These are phyloP conservation scores for Coemansia sp. DNA, from an alignment of 192 early-diverging fungal species.

Conservation along the genomic window DNA sequence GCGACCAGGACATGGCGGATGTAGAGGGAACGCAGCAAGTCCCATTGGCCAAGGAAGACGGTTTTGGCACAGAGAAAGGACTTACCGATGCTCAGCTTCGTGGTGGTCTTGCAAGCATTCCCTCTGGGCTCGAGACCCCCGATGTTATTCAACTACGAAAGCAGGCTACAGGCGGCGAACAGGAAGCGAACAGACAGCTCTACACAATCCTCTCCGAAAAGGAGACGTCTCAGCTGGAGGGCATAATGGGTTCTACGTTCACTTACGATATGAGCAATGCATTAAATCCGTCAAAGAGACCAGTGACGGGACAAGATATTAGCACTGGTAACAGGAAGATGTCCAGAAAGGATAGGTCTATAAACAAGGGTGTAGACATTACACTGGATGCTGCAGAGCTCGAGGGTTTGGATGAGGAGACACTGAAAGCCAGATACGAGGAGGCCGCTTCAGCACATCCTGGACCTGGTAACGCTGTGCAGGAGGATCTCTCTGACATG, in stretches of 20 bases:
- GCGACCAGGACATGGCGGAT: constrained; percentile 51
- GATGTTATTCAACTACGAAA: constrained; percentile 91
- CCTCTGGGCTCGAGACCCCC: constrained; percentile 78
- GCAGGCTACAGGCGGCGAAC: constrained; percentile 49
- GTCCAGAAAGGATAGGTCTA: constrained; percentile 57
- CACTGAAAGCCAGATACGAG: constrained; percentile 78
- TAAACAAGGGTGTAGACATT: constrained; percentile 72
- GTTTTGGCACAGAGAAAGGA: constrained; percentile 2
- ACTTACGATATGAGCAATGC: constrained; percentile 76
- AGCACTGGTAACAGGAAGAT: not conserved
- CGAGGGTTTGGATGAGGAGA: constrained; percentile 74
- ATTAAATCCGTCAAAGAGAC: constrained; percentile 54
- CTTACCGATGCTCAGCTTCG: constrained; percentile 63
- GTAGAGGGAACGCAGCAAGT: constrained; percentile 19
- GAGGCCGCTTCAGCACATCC: constrained; percentile 52
- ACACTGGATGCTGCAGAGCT: constrained; percentile 90
- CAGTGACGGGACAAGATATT: constrained; percentile 4
- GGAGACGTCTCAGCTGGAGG: constrained; percentile 63
- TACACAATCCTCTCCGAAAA: constrained; percentile 87
- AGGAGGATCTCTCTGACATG: constrained; percentile 88
- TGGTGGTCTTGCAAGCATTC: constrained; percentile 57
- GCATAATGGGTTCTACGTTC: constrained; percentile 94
- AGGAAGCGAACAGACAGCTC: constrained; percentile 59
- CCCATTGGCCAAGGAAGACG: constrained; percentile 57
- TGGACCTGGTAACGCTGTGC: constrained; percentile 25